Percentiles rank a stretch among this genome's conserved stretches.
These are phyloP conservation scores for Fusarium phyllophilum DNA, from an alignment of 2,329 filamentous ascomycete genomes.

Conservation along the genomic window DNA sequence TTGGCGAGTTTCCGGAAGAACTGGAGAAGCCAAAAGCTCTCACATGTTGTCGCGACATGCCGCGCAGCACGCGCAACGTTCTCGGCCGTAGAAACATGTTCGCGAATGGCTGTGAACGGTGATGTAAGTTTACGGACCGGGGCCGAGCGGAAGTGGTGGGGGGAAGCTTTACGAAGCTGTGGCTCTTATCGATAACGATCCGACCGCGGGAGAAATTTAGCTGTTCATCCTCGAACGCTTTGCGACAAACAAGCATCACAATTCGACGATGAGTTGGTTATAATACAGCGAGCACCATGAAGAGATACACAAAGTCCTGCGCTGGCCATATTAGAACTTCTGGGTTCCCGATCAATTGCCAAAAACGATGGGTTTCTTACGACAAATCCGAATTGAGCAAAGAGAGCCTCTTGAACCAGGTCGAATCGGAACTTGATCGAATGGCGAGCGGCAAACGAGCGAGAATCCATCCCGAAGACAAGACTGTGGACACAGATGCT, in stretches of 20 bases:
- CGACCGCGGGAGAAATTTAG: constrained; percentile 12
- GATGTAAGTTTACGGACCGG: constrained; percentile 10
- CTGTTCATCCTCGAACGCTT: neutral
- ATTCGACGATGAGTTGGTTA: constrained; percentile 28
- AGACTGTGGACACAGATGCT: constrained; percentile 57
- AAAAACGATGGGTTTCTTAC: constrained; percentile 49
- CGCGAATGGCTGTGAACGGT: constrained; percentile 4
- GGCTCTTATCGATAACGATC: constrained; percentile 32
- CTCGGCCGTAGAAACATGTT: constrained; percentile 48
- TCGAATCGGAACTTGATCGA: constrained; percentile 48
- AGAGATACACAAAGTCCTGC: constrained; percentile 38
- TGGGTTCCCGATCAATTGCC: constrained; percentile 1
- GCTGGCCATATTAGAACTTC: constrained; percentile 13
- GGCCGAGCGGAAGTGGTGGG: constrained; percentile 39
- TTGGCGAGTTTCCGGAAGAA: constrained; percentile 38
- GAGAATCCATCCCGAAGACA: constrained; percentile 52
- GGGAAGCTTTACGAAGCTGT: constrained; percentile 34
- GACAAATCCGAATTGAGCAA: constrained; percentile 44
- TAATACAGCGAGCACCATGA: constrained; percentile 41
- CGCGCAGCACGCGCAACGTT: constrained; percentile 47
- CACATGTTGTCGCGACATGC: constrained; percentile 48
- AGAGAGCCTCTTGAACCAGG: constrained; percentile 46
- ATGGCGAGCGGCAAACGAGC: constrained; percentile 45
- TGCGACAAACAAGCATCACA: neutral
- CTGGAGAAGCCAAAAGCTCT: constrained; percentile 58